Percentiles rank a stretch among this genome's conserved stretches.
phyloP scores from a whole-genome alignment of 2,329 filamentous ascomycete genomes.

The Colletotrichum magnum region DNA sequence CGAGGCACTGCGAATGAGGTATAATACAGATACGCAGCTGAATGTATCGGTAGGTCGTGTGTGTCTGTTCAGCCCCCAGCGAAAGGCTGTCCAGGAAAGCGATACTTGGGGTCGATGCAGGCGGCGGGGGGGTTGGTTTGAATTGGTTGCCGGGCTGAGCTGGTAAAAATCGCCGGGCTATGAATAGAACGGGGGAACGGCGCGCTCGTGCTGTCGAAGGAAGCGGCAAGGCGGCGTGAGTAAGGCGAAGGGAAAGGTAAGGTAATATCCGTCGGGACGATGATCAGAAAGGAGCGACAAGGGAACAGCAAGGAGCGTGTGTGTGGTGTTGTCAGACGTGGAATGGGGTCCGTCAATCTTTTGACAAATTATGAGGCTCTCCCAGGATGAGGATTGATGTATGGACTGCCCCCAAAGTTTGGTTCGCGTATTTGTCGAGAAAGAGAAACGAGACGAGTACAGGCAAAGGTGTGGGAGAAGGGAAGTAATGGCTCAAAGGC shows the following conservation, averaged over 20 bases:
- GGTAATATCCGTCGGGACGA: background rate
- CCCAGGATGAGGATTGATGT: background rate
- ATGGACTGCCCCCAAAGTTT: background rate
- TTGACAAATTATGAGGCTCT: conserved; percentile 9
- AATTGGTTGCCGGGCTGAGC: conserved; percentile 33
- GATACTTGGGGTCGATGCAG: conserved; percentile 30
- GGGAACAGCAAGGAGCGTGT: conserved; percentile 1
- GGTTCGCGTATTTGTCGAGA: conserved; percentile 6
- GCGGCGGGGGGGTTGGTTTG: conserved; percentile 28
- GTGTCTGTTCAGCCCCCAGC: conserved; percentile 5
- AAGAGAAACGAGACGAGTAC: conserved; percentile 2
- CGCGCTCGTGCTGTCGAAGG: conserved; percentile 21
- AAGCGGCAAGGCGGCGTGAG: conserved; percentile 16
- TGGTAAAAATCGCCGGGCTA: conserved; percentile 24
- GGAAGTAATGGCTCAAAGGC: conserved; percentile 9
- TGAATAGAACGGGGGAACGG: conserved; percentile 40
- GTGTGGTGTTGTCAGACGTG: conserved; percentile 2
- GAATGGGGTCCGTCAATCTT: background rate
- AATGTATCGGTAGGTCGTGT: conserved; percentile 9
- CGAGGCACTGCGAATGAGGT: too few species aligned
- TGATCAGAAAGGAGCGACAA: conserved; percentile 16
- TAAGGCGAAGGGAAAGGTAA: conserved; percentile 12
- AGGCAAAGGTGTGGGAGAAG: background rate
- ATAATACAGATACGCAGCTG: background rate
- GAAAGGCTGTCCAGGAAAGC: conserved; percentile 24